Base-by-base conservation (phyloP, 805 yeast genomes). In the Saturnispora serradocipensis region DNA sequence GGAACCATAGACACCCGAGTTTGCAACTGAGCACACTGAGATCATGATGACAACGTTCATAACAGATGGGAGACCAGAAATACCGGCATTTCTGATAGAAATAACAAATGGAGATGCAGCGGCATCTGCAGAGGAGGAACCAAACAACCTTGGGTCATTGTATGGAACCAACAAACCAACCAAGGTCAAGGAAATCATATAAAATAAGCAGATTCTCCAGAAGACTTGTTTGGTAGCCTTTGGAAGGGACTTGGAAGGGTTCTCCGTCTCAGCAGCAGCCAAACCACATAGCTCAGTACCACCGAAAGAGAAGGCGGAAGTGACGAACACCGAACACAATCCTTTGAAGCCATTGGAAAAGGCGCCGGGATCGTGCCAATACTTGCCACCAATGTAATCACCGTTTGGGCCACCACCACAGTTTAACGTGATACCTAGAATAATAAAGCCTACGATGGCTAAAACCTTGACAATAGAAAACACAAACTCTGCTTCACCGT, bases 61-160 rank as follows among this genome's bases (percentile, higher is more conserved):
- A 55, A 85, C 78, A 49, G 83, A 80, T 46, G 90, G 90, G 44
- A 84, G 73, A 39, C 80, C 85, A 47, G 70, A 70, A 57, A 84
- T 79, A 58, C 84, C 83, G 27, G 79, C 85, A 50, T 73, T 69
- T 27, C 73, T 69, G 52, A 84, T 78, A 38, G 90, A 88, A 66
- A 84, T 75, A 57, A 84, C 90, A 63, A 84, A 84, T 24, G 90
- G 91, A 18, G 90, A 84, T 25, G 87, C 82, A 30, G 81, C 67
- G 39, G 80, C 76, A 58, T 80, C 80, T 27, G 68, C 70, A 44
- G 76, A 72, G 9, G 73, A 63, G 1, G 75, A 59, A 45, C 80
- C 80, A 55, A 80, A 66, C 38, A 72, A 58, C 56, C 76, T 67
- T 3, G 68, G 66, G 53, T 75, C 71, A 60, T 73, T 68, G 64